Conservation (phyloP, 139 green algal species). For the Limnomonas spitsbergensis region DNA sequence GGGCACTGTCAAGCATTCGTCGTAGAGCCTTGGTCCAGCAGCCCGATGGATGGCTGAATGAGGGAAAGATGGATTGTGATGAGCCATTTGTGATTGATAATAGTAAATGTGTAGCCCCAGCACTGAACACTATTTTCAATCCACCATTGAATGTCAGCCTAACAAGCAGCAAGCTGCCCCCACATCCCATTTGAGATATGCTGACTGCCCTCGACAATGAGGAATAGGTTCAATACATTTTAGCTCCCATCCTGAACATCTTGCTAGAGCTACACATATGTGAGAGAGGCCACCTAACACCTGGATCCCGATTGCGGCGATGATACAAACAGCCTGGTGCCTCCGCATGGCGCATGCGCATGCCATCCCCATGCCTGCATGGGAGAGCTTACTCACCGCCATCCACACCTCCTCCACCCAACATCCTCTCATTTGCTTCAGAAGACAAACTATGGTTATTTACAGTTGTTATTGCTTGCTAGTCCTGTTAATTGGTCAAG, state of each 20-base stretch:
- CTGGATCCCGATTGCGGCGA: no score
- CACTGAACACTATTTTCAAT: no score
- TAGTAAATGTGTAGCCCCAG: background rate
- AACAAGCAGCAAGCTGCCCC: background rate
- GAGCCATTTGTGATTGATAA: no score
- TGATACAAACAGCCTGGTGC: no score
- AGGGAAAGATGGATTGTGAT: no score
- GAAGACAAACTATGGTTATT: background rate
- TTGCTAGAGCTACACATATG: no score
- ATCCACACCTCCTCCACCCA: conserved; percentile 86
- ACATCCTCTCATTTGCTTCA: conserved; percentile 79
- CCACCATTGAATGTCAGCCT: background rate
- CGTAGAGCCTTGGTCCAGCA: conserved; percentile 66
- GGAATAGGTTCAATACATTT: no score
- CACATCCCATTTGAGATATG: background rate
- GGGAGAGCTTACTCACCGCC: conserved; percentile 46
- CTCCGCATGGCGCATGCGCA: no score
- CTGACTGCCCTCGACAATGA: no score
- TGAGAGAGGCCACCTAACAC: no score
- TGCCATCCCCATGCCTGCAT: background rate
- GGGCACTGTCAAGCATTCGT: conserved; percentile 61
- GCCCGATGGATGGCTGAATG: conserved; percentile 77
- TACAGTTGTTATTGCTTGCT: background rate
- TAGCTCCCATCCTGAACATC: no score
- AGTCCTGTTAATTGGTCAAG: no score